Evolutionary conservation across 352 stramenopile species (phyloP), one percentile per base, ranked within the genome.

Genomic region (Globisporangium orthogonon): DNA sequence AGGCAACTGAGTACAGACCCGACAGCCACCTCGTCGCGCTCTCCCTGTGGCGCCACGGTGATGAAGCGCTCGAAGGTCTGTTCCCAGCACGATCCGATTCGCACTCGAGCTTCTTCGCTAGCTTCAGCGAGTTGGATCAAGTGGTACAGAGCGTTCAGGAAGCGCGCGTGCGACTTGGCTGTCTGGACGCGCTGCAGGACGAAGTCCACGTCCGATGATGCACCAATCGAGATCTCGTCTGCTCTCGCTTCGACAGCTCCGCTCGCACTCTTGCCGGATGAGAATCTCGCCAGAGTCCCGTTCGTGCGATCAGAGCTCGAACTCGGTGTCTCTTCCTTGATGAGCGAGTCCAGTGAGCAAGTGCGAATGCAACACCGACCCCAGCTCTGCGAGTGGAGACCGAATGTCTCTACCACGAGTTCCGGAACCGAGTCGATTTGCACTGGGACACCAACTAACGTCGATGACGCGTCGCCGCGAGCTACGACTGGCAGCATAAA

Each of bases 141-240:
- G 44, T 82, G 66, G 47, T 89, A 91, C 4, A 89, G 13, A 17
- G 71, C 76, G 49, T 91, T 87, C 43, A 89, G 47, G 35, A 82
- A 91, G 29, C 69, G 77, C 1, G 66, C 67, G 50, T 87, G 77
- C n/a, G 80, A 87, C 37, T 74, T 65, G 11, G 77, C 80, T 7
- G 37, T 44, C 30, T 58, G 70, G 14, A 86, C 52, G 13, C 61
- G 78, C 43, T 65, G 43, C 30, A 66, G 40, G 2, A 83, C 40
- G 23, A 69, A 50, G 6, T 44, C 37, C 30, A 76, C 65, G 43
- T 83, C 75, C 14, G 23, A 11, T 37, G 28, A 44, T 23, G 47
- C 9, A 62, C n/a, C n/a, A 40, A 37, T 3, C 7, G 14, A 37
- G 5, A 11, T 5, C 15, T 17, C 14, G 1, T 55, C 30, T 44